A percentile compares a stretch with the other conserved stretches of the same genome.
These are phyloP conservation scores for Penicillium sp. DNA, from an alignment of 2,329 filamentous ascomycete species.

Conservation along the genomic window DNA sequence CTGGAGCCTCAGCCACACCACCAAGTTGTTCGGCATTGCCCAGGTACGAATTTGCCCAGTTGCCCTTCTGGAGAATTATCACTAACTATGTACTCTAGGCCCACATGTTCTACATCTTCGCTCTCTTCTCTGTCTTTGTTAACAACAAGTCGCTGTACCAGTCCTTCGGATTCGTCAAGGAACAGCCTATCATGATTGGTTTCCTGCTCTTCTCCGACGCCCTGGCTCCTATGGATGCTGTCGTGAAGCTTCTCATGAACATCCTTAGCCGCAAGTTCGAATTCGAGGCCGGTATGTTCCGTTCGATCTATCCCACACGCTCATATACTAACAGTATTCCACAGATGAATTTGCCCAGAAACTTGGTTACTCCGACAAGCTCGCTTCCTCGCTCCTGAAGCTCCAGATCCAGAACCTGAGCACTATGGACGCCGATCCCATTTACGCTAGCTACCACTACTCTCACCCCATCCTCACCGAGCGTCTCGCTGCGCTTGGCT, in stretches of 20 bases:
- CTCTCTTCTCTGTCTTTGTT: conserved; percentile 95
- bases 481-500: conserved; percentile 84
- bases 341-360: conserved; percentile 77
- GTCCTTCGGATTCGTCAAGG: conserved; percentile 80
- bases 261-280: conserved; percentile 91
- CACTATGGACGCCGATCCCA: conserved; percentile 97
- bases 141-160: conserved; percentile 89
- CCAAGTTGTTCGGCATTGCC: conserved; percentile 81
- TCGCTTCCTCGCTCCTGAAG: conserved; percentile 88
- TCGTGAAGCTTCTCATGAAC: conserved; percentile 95
- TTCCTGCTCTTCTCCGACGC: conserved; percentile 98
- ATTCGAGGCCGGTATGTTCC: conserved; percentile 75
- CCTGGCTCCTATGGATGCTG: conserved; percentile 88
- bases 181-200: conserved; percentile 91
- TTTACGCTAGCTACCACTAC: conserved; percentile 98
- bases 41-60: conserved; percentile 58
- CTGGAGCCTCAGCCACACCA: conserved; percentile 95
- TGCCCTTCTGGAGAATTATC: background rate
- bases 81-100: conserved; percentile 53
- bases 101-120: conserved; percentile 95
- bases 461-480: conserved; percentile 96
- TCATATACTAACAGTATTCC: conserved; percentile 21
- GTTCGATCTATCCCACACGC: background rate
- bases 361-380: conserved; percentile 79
- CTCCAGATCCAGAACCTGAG: conserved; percentile 97